Percentiles rank a stretch among this genome's conserved stretches.
Conservation (phyloP, 768 basidiomycete species). For the Boletellus sp. region DNA sequence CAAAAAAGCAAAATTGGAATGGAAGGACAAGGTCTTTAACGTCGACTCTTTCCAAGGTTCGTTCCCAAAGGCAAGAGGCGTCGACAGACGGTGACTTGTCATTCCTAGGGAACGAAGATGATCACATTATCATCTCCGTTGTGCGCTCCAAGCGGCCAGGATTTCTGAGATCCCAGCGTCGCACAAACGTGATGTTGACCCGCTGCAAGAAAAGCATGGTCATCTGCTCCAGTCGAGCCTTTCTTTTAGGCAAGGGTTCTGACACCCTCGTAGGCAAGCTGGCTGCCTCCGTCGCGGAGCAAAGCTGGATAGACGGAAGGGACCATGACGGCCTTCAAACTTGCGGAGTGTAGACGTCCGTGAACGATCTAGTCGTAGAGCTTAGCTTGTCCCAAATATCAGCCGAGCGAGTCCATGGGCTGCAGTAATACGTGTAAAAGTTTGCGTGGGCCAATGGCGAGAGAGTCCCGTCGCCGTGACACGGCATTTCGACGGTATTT, state of each 20-base stretch:
- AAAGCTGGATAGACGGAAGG: constrained; percentile 16
- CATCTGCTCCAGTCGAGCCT: constrained; percentile 51
- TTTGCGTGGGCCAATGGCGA: too few relatives aligned
- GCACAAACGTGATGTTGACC: constrained; percentile 85
- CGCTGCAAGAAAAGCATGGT: constrained; percentile 74
- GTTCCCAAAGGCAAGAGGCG: constrained; percentile 5
- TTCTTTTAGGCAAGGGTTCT: constrained; percentile 17
- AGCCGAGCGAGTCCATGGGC: too few relatives aligned
- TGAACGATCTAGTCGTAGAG: too few relatives aligned
- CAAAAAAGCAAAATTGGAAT: constrained; percentile 42
- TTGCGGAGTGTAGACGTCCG: too few relatives aligned
- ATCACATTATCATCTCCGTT: constrained; percentile 67
- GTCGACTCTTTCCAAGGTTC: constrained; percentile 80
- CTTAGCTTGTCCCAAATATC: too few relatives aligned
- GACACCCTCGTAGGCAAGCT: constrained; percentile 25
- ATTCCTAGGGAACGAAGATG: constrained; percentile 70
- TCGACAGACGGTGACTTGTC: constrained; percentile 10
- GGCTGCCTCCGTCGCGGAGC: constrained; percentile 8
- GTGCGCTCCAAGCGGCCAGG: constrained; percentile 58
- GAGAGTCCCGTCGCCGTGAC: too few relatives aligned
- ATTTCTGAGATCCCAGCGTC: constrained; percentile 57
- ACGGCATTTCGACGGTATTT: neutral
- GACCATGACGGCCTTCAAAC: constrained; percentile 2
- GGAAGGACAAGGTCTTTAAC: constrained; percentile 69
- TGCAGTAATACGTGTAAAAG: too few relatives aligned